Conservation (phyloP, 2,329 filamentous ascomycete genomes). For the Zymoseptoria ardabiliae region DNA sequence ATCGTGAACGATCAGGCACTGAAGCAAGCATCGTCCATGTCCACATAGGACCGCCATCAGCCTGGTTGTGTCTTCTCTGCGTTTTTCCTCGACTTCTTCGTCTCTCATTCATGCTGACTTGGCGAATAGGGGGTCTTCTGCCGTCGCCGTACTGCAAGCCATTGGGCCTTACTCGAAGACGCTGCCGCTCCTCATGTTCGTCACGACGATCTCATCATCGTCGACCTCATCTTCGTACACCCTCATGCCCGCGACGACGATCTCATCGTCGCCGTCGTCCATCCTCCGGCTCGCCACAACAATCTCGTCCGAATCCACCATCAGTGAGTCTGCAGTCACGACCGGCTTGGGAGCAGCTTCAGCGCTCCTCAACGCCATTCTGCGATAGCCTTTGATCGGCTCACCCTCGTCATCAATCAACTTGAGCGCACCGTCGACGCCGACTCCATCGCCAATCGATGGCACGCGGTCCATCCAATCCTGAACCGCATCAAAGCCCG, state of each 20-base stretch:
- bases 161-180: background rate
- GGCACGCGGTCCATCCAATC: background rate
- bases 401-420: conserved; percentile 1
- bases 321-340: background rate
- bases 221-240: background rate
- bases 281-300: background rate
- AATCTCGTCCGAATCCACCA: background rate
- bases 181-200: background rate
- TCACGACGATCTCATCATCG: background rate
- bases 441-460: background rate
- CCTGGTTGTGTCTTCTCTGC: no score
- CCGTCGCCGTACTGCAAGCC: background rate
- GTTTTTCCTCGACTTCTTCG: background rate
- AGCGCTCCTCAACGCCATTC: background rate
- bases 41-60: no score
- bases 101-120: background rate
- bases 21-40: no score
- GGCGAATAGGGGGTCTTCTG: background rate
- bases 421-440: background rate
- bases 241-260: background rate
- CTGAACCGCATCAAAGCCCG: background rate
- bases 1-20: no score
- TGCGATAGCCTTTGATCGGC: conserved; percentile 5
- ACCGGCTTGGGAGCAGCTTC: background rate
- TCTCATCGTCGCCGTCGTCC: background rate